Base-by-base conservation (phyloP, 495 filamentous ascomycete species). In the Penicillium ucsense region DNA sequence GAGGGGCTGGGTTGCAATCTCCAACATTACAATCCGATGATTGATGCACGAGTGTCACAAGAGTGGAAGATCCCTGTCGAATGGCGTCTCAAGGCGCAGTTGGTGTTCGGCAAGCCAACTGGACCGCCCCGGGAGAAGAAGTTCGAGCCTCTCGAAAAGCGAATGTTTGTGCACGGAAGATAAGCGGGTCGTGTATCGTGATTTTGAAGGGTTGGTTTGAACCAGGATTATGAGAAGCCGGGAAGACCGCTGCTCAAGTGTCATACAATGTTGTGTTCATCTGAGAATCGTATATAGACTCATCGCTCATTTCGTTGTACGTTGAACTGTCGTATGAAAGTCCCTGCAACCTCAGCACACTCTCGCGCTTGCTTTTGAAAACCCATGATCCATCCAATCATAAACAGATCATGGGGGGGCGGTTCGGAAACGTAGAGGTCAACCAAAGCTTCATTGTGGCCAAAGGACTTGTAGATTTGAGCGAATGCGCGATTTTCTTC, bases 1-100 rank as follows among this genome's bases (percentile, higher is more conserved):
- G 83, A 87, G 66, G 84, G 85, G 33, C 67, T 87, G 33, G 85
- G 83, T 38, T 77, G 75, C 60, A 87, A 81, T 68, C 72, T 89
- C 4, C 85, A 89, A 71, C 84, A 87, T 63, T 86, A 86, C 70
- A 84, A 41, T 27, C 63, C 83, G 2, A 56, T 85, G 41, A 63
- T 86, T 44, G 80, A 84, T 64, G 67, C 57, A 38, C 74, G 74
- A 64, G 77, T 81, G 8, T 56, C 62, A 31, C 62, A 68, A 47
- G 55, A 73, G 45, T 87, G 82, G 82, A 72, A 71, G 10, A 52
- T 86, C 10, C 76, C 79, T 35, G 43, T 53, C 31, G 71, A 68
- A 43, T 89, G 84, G 84, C 72, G 71, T 50, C 61, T 85, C 40
- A 71, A 67, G 43, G 73, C 77, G 27, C 77, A 82, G 67, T 58